These are phyloP conservation scores for Neospora caninum DNA, from an alignment of 169 alveolate genomes.

Conservation along the genomic window DNA sequence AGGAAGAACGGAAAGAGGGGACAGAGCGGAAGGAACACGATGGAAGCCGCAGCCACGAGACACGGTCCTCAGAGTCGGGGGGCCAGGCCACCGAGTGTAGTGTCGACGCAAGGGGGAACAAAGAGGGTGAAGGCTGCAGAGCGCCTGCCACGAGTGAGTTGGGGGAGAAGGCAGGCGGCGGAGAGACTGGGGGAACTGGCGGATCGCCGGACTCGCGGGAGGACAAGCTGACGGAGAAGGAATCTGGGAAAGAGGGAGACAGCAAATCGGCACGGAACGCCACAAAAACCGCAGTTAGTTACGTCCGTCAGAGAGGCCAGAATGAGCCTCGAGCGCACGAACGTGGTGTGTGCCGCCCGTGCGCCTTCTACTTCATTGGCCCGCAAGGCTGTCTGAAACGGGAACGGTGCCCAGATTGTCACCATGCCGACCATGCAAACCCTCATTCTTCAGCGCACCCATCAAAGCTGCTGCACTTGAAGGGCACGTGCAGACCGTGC, in stretches of 20 bases:
- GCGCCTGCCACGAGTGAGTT: no score
- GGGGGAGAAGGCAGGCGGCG: no score
- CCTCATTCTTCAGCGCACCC: conserved; percentile 14
- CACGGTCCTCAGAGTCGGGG: no score
- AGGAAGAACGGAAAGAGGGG: not conserved
- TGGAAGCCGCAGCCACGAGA: no score
- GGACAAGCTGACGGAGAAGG: not conserved
- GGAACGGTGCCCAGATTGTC: not conserved
- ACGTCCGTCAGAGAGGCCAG: conserved; percentile 3
- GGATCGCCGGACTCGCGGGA: not conserved
- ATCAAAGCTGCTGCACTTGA: conserved; percentile 5
- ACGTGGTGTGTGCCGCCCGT: conserved; percentile 17
- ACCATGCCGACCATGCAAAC: conserved; percentile 21
- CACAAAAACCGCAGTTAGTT: not conserved
- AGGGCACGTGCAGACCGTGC: conserved; percentile 5
- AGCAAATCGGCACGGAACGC: not conserved
- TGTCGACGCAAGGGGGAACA: no score
- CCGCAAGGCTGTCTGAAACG: conserved; percentile 4
- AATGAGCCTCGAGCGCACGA: not conserved
- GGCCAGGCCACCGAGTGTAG: no score
- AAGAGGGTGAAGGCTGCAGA: no score
- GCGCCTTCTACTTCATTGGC: conserved; percentile 18
- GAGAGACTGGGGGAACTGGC: no score
- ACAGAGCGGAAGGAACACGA: not conserved
- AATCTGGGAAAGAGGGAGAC: not conserved